Percentiles rank a stretch among this genome's conserved stretches.
phyloP scores from a whole-genome alignment of 352 stramenopile species.

The Phytophthora rubi region DNA sequence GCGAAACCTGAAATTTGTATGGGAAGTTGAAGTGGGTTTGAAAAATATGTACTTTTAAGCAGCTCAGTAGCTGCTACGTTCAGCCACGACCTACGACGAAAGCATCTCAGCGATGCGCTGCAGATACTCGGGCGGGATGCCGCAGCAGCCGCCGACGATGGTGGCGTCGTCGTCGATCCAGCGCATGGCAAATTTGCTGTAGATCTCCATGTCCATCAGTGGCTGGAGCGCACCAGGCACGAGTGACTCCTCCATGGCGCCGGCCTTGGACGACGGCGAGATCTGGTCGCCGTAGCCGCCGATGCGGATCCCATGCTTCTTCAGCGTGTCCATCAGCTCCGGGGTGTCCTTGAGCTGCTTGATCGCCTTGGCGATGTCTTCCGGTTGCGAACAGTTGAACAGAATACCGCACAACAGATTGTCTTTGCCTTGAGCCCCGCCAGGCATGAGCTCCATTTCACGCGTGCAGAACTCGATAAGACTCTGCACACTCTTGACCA shows the following conservation, averaged over 20 bases:
- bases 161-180: conserved; percentile 78
- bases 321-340: conserved; percentile 38
- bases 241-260: conserved; percentile 74
- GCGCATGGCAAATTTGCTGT: conserved; percentile 70
- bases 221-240: conserved; percentile 70
- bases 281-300: conserved; percentile 92
- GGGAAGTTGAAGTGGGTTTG: conserved; percentile 1
- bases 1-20: conserved; percentile 5
- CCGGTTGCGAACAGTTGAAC: conserved; percentile 93
- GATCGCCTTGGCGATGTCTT: conserved; percentile 90
- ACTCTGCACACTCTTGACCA: conserved; percentile 56
- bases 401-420: conserved; percentile 74
- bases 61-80: neutral
- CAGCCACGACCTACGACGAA: conserved; percentile 3
- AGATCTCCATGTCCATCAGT: conserved; percentile 79
- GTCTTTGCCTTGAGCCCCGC: conserved; percentile 19
- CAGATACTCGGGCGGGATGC: conserved; percentile 86
- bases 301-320: conserved; percentile 47
- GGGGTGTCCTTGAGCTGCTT: conserved; percentile 47
- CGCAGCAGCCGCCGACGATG: conserved; percentile 92
- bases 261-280: conserved; percentile 67
- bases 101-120: conserved; percentile 41
- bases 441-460: conserved; percentile 18
- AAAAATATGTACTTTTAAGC: neutral
- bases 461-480: conserved; percentile 52